Percentiles rank a stretch among this genome's conserved stretches.
Conservation (phyloP, 1,139 yeast genomes). For the Pichia sp. region DNA sequence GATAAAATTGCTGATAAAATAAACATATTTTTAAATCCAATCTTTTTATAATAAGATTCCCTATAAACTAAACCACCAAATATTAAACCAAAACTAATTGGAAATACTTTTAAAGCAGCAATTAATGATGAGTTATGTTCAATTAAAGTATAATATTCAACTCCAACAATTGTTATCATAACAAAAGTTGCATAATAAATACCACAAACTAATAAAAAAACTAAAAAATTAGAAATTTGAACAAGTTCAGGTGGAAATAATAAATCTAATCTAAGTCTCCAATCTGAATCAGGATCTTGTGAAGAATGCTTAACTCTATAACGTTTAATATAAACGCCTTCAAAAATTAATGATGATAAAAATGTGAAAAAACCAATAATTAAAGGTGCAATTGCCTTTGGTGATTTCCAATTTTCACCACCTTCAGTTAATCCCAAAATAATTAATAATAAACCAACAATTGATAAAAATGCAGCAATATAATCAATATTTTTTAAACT, state of each 20-base stretch:
- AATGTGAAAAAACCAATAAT: conserved; percentile 27
- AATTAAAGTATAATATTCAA: conserved; percentile 18
- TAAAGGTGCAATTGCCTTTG: conserved; percentile 29
- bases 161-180: conserved; percentile 8
- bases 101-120: conserved; percentile 27
- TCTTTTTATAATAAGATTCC: conserved; percentile 9
- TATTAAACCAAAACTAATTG: conserved; percentile 20
- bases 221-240: conserved; percentile 18
- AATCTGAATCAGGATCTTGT: conserved; percentile 4
- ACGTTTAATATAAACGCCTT: conserved; percentile 14
- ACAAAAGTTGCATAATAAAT: conserved; percentile 12
- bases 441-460: conserved; percentile 29
- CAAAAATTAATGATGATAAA: conserved; percentile 19
- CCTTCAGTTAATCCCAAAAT: conserved; percentile 34
- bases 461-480: conserved; percentile 25
- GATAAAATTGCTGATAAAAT: conserved; percentile 17
- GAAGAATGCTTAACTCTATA: conserved; percentile 14
- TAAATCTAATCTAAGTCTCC: conserved; percentile 19
- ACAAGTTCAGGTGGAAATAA: conserved; percentile 21
- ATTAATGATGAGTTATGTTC: conserved; percentile 23
- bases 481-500: conserved; percentile 27
- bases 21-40: conserved; percentile 20
- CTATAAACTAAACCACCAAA: conserved; percentile 14
- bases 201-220: conserved; percentile 13
- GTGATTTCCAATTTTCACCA: conserved; percentile 30